Base-by-base conservation (phyloP, 805 yeast species). In the Candida suzukii region DNA sequence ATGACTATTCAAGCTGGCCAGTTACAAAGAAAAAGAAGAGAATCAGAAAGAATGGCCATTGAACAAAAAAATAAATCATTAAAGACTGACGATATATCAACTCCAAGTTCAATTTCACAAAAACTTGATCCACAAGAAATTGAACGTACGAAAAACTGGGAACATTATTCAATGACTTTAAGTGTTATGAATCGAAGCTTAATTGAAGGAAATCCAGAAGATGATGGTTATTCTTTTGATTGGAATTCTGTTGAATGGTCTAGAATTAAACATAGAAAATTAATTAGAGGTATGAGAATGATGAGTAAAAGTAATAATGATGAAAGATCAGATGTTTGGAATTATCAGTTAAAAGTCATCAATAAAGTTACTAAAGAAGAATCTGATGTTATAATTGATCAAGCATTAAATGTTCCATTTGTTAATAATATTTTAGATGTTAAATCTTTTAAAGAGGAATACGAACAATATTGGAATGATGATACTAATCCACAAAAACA, bases 361-460 rank as follows among this genome's bases (percentile, higher is more conserved):
- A 27, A 40, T 11, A 44, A 35, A n/a, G 40, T 55, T 8, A 44
- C 41, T 4, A 52, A 53, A 30, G 3, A 20, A 11, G 49, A 49
- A 25, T 53, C 57, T 7, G 58, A 51, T 45, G 40, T 44, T 11
- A 52, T 50, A n/a, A 37, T 56, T 10, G 42, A 38, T 24, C 43
- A 41, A 29, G 58, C 54, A 3, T 46, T 48, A 28, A 44, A 42
- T 20, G 44, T 53, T 16, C 41, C 36, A 3, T 51, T 54, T 34
- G 40, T 59, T 12, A 50, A 70, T 41, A 50, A 80, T 72, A 57
- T 81, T 77, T 57, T 83, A 72, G 43, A 76, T 61, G 14, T 80
- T 70, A 38, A 81, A 69, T 41, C 85, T 60, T 55, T 84, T 71
- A 24, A 87, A 81, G 54, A 76, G 80, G 58, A 85, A 73, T 67